Base-by-base conservation (phyloP, 2,329 filamentous ascomycete genomes). In the Verticillium longisporum region DNA sequence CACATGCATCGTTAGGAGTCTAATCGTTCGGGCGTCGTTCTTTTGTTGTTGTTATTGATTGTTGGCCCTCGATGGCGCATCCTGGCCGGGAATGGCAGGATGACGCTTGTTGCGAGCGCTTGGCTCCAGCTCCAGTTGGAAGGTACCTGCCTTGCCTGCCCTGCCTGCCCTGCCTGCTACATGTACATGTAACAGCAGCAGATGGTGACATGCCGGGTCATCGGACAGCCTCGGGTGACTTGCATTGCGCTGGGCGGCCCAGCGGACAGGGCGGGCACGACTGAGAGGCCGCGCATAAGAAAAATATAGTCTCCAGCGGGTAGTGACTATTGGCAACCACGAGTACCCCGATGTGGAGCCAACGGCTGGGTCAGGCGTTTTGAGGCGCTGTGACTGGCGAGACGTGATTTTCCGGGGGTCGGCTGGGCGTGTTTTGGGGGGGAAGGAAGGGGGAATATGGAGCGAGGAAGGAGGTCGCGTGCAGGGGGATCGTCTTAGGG, bases 141-240 rank as follows among this genome's bases (percentile, higher is more conserved):
- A n/a, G 18, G 18, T 21, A 21, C 18, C 18, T 21, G 18, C 18
- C 18, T 21, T 21, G 18, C 18, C 18, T 21, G 18, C 18, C 18
- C 18, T 21, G 18, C 18, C 18, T 21, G 18, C 18, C 18, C 18
- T 21, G 18, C 18, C 18, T 21, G 18, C 18, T 21, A 21, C 18
- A 21, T 21, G 18, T 21, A 21, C 18, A 7, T 6, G 41, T 50
- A n/a, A 2, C 21, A 18, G 18, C 5, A 50, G 11, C 37, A 14
- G 10, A 41, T 50, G n/a, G n/a, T 50, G 37, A 21, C 11, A 15
- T 53, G 31, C 32, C 57, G 33, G 57, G 57, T 59, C 57, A 59
- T 59, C 57, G 57, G 57, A 59, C 41, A 21, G 57, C 58, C 60
- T 60, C 60, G 54, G 58, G 60, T 60, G 63, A 62, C 58, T 63